These are phyloP conservation scores for Cytospora leucostoma DNA, from an alignment of 2,329 filamentous ascomycete genomes.

Conservation along the genomic window DNA sequence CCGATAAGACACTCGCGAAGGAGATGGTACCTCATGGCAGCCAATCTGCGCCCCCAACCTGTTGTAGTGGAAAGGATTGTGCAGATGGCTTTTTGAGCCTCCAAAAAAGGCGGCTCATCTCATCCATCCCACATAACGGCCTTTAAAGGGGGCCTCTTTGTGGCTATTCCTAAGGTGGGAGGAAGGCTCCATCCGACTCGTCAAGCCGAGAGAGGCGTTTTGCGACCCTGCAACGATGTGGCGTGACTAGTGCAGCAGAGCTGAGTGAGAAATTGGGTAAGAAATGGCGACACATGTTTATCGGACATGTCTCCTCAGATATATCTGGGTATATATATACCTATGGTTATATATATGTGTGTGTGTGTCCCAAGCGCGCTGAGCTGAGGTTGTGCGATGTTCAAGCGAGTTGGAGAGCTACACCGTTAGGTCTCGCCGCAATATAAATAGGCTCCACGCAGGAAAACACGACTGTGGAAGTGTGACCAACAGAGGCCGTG, in stretches of 20 bases:
- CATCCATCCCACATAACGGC: conserved; percentile 9
- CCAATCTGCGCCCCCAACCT: neutral
- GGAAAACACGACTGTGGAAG: conserved; percentile 15
- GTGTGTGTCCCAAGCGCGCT: neutral
- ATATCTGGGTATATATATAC: neutral
- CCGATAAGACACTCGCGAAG: neutral
- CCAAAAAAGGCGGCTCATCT: conserved; percentile 18
- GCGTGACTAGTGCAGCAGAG: neutral
- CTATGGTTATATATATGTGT: conserved; percentile 2
- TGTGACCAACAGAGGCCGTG: conserved; percentile 22
- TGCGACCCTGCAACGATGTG: conserved; percentile 13
- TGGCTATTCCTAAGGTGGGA: conserved; percentile 21
- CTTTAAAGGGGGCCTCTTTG: neutral
- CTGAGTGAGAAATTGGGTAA: neutral
- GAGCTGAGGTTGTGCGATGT: conserved; percentile 3
- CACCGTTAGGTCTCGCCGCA: conserved; percentile 21
- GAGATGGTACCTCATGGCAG: neutral
- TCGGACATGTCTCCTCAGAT: conserved; percentile 12
- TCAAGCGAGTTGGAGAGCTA: conserved; percentile 7
- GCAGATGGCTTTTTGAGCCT: conserved; percentile 23
- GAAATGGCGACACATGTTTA: conserved; percentile 12
- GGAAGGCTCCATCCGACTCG: conserved; percentile 17
- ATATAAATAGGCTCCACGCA: conserved; percentile 27
- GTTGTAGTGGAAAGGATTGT: conserved; percentile 8
- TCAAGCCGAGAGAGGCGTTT: conserved; percentile 8